These are phyloP conservation scores for Heterobasidion occidentale DNA, from an alignment of 1,284 basidiomycete species.

Conservation along the genomic window DNA sequence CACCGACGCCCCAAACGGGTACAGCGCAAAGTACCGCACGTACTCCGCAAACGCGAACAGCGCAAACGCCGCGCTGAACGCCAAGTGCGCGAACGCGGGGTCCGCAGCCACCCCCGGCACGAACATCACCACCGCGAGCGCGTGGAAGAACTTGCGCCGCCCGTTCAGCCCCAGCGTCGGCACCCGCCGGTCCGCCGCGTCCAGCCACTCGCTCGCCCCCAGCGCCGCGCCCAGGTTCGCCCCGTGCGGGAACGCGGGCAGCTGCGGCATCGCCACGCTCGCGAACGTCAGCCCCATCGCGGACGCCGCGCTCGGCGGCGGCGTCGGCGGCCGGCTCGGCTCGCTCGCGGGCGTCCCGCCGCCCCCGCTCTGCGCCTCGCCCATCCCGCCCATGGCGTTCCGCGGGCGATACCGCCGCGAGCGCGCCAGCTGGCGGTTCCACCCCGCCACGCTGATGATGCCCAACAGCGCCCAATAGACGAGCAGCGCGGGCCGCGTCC, in stretches of 20 bases:
- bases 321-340: slow-evolving; percentile 15
- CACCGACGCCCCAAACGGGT: slow-evolving; percentile 89
- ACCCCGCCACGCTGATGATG: slow-evolving; percentile 82
- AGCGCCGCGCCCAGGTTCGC: slow-evolving; percentile 37
- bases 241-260: slow-evolving; percentile 33
- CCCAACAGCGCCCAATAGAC: slow-evolving; percentile 83
- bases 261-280: slow-evolving; percentile 42
- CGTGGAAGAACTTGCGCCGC: slow-evolving; percentile 97
- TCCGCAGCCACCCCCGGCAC: slow-evolving; percentile 89
- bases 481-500: slow-evolving; percentile 79
- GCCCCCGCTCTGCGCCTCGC: slow-evolving; percentile 4
- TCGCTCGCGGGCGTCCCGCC: slow-evolving; percentile 15
- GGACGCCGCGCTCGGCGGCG: slow-evolving; percentile 15
- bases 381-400: slow-evolving; percentile 19
- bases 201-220: slow-evolving; percentile 58
- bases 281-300: slow-evolving; percentile 41
- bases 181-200: slow-evolving; percentile 82
- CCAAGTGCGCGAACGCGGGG: slow-evolving; percentile 92
- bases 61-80: slow-evolving; percentile 90
- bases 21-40: slow-evolving; percentile 95
- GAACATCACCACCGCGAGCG: slow-evolving; percentile 92
- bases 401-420: slow-evolving; percentile 59
- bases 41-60: slow-evolving; percentile 95
- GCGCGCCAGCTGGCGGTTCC: slow-evolving; percentile 83
- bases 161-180: slow-evolving; percentile 91